These are phyloP conservation scores for Wickerhamomyces bovis DNA, from an alignment of 805 yeast species.

Conservation along the genomic window DNA sequence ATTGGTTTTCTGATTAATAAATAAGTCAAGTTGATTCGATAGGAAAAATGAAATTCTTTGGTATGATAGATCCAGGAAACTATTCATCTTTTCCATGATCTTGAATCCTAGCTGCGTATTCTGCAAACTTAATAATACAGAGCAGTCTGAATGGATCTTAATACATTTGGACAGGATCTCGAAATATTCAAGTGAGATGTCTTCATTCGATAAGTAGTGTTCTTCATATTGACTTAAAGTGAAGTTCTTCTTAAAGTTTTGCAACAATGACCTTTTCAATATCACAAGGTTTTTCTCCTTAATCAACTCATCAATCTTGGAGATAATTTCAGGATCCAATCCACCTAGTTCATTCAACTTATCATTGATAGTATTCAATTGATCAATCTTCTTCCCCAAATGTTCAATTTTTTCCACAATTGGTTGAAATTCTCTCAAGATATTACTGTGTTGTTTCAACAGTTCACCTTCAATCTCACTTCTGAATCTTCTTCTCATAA, in stretches of 20 bases:
- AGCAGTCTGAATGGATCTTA: slow-evolving; percentile 58
- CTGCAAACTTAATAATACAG: slow-evolving; percentile 62
- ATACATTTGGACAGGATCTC: slow-evolving; percentile 54
- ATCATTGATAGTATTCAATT: slow-evolving; percentile 14
- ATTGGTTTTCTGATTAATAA: slow-evolving; percentile 13
- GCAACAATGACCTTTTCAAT: slow-evolving; percentile 47
- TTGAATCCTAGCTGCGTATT: slow-evolving; percentile 60
- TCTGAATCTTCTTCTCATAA: slow-evolving; percentile 53
- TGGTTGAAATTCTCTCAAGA: slow-evolving; percentile 38
- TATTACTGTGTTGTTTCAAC: slow-evolving; percentile 47
- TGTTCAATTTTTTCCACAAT: slow-evolving; percentile 37
- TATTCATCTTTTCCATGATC: slow-evolving; percentile 54
- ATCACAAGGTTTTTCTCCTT: slow-evolving; percentile 15
- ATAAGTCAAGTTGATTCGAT: slow-evolving; percentile 23
- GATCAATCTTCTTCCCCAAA: slow-evolving; percentile 16
- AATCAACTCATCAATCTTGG: slow-evolving; percentile 16
- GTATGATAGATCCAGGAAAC: slow-evolving; percentile 45
- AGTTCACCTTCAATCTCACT: slow-evolving; percentile 57
- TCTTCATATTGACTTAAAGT: slow-evolving; percentile 70
- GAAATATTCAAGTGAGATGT: slow-evolving; percentile 50
- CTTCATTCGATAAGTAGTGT: slow-evolving; percentile 41
- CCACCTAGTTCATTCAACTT: slow-evolving; percentile 11
- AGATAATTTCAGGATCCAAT: slow-evolving; percentile 12
- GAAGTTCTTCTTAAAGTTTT: slow-evolving; percentile 52
- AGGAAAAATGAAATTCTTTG: slow-evolving; percentile 45